Evolutionary conservation across 192 early-diverging fungal genomes (phyloP), one percentile per base, ranked within the genome.

Genomic region (Endogone sp.): DNA sequence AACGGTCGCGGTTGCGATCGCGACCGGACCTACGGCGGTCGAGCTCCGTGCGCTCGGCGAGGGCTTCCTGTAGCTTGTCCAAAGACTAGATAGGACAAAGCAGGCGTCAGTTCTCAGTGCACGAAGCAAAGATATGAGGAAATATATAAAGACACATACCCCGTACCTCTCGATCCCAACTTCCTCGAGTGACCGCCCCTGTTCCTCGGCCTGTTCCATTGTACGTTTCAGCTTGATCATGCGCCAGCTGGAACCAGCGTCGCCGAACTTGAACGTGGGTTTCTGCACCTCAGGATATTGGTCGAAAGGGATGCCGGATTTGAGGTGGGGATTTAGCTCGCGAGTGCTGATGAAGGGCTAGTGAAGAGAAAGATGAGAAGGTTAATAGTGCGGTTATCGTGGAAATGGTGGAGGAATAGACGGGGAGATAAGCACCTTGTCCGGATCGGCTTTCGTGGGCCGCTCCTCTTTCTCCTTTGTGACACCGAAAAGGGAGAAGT

Each of bases 211-310:
- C 13, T 85, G 81, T 60, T 94, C 90, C 69, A 75, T 78, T 25
- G 86, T 79, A 30, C 88, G 77, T 63, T 81, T 84, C 27, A 94
- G 77, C 62, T 92, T 92, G 69, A 89, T 89, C 91, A 94, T 94
- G 57, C 91, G 78, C 92, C 92, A 94, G 28, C 64, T 84, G 22
- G 84, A 87, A 4, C 85, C 85, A 11, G 81, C 81, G 62, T 85
- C 83, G 3, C 83, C 83, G 27, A 60, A 76, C 22, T 79, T 76
- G 66, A 79, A 75, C 1, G 71, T 64, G 29, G 69, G 63, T 63
- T 80, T 84, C 60, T 76, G 69, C 71, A 75, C 63, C 21, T 55
- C 68, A 1, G 79, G 75, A 57, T 74, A 74, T 10, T 84, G 64
- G 10, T 81, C 75, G 26, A 84, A 60, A 27, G 71, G 56, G 13